phyloP scores from a whole-genome alignment of 1,284 basidiomycete genomes.

The Gomphus sp. region DNA sequence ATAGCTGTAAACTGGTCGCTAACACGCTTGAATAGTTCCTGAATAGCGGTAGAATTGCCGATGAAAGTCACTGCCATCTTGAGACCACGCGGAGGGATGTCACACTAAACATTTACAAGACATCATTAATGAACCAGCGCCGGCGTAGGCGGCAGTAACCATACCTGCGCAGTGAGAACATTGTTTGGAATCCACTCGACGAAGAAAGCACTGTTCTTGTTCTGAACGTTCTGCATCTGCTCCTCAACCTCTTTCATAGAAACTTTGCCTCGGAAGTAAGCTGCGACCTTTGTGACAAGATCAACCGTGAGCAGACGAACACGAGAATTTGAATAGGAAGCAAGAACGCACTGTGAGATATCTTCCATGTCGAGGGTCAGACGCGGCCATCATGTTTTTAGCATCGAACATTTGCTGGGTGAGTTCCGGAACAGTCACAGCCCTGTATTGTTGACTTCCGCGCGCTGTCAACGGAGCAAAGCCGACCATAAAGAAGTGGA shows the following conservation, averaged over 20 bases:
- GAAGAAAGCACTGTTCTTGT: constrained; percentile 96
- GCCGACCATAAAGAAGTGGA: constrained; percentile 99
- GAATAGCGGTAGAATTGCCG: constrained; percentile 95
- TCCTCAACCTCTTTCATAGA: constrained; percentile 99
- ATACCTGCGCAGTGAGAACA: constrained; percentile 81
- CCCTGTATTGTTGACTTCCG: constrained; percentile 89
- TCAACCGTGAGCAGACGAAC: constrained; percentile 8
- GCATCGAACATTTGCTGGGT: constrained; percentile 99
- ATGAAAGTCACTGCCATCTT: constrained; percentile 98
- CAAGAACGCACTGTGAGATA: constrained; percentile 67
- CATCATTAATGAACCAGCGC: constrained; percentile 13
- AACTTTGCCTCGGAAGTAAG: constrained; percentile 97
- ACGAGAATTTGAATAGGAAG: neutral
- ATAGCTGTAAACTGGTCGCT: constrained; percentile 97
- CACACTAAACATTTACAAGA: constrained; percentile 38
- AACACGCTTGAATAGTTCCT: constrained; percentile 97
- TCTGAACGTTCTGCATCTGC: constrained; percentile 95
- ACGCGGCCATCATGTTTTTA: constrained; percentile 98
- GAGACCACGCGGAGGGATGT: constrained; percentile 86
- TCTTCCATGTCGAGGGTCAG: constrained; percentile 90
- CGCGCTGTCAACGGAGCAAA: constrained; percentile 93
- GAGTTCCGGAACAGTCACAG: constrained; percentile 91
- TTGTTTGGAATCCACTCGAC: constrained; percentile 99
- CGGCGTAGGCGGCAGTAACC: constrained; percentile 18
- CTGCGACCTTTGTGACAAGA: constrained; percentile 63